These are phyloP conservation scores for Wickerhamomyces sp. DNA, from an alignment of 1,139 yeast species.

Conservation along the genomic window DNA sequence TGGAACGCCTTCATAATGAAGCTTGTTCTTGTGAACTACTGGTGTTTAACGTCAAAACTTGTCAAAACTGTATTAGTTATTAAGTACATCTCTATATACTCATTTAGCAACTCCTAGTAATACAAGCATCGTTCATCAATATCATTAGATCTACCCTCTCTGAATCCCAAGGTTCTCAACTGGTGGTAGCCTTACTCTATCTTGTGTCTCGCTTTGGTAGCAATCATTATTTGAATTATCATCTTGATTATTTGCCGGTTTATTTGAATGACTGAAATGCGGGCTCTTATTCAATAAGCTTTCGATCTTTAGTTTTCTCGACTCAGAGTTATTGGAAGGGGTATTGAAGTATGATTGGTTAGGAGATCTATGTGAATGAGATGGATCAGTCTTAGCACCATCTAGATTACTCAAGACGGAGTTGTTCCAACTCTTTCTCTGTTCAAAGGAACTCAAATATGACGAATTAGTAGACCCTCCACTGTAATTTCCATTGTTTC, in stretches of 20 bases:
- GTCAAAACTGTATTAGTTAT: too few relatives aligned
- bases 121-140: too few relatives aligned
- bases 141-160: neutral
- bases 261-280: neutral
- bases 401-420: slow-evolving; percentile 13
- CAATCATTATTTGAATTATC: neutral
- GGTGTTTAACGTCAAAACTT: too few relatives aligned
- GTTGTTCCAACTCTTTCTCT: slow-evolving; percentile 16
- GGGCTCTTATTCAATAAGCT: slow-evolving; percentile 13
- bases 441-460: neutral
- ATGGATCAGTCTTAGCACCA: neutral
- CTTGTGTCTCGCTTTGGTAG: slow-evolving; percentile 5
- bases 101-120: too few relatives aligned
- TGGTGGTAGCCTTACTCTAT: slow-evolving; percentile 17
- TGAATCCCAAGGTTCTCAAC: slow-evolving; percentile 18
- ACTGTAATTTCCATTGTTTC: slow-evolving; percentile 2
- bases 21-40: too few relatives aligned
- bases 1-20: too few relatives aligned
- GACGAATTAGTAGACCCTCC: neutral
- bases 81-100: too few relatives aligned
- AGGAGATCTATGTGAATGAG: neutral
- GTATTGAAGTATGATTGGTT: slow-evolving; percentile 5
- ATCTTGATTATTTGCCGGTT: neutral
- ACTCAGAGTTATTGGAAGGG: slow-evolving; percentile 1
- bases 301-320: slow-evolving; percentile 17